These are phyloP conservation scores for Gracilaria domingensis DNA, from an alignment of 23 red algal genomes.

Conservation along the genomic window DNA sequence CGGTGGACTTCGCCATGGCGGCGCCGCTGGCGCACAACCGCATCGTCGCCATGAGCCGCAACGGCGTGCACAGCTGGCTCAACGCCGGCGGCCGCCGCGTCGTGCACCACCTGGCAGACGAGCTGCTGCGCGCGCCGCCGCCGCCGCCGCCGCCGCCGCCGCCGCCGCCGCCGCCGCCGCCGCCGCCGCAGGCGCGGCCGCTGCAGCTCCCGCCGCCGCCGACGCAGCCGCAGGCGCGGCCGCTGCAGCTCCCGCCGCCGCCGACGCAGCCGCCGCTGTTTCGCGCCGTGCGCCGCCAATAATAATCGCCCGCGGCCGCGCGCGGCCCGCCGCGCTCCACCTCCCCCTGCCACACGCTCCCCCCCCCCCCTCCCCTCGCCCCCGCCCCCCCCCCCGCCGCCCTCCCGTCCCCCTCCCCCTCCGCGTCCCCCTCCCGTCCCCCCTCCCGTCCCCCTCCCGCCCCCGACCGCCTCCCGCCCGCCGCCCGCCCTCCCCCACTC, in stretches of 20 bases:
- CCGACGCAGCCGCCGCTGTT: background rate
- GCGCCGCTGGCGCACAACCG: slow-evolving; percentile 77
- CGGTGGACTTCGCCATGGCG: slow-evolving; percentile 65
- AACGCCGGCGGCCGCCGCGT: slow-evolving; percentile 68
- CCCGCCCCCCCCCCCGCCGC: background rate
- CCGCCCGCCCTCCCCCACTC: slow-evolving; percentile 23
- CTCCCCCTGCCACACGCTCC: background rate
- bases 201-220: background rate
- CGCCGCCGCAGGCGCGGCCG: no score
- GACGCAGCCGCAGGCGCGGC: background rate
- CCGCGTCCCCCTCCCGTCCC: no score
- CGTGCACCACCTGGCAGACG: slow-evolving; percentile 68
- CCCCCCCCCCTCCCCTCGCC: no score
- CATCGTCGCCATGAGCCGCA: slow-evolving; percentile 73
- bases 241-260: background rate
- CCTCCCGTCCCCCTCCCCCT: background rate
- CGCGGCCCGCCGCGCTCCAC: background rate
- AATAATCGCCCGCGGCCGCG: background rate
- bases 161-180: no score
- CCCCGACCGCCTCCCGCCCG: background rate
- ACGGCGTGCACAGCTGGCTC: slow-evolving; percentile 66
- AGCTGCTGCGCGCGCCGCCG: background rate
- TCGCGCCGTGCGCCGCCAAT: background rate
- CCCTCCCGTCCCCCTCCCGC: background rate
- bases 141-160: no score